Base-by-base conservation (phyloP, 2,329 filamentous ascomycete genomes). In the Xylariaceae sp. region DNA sequence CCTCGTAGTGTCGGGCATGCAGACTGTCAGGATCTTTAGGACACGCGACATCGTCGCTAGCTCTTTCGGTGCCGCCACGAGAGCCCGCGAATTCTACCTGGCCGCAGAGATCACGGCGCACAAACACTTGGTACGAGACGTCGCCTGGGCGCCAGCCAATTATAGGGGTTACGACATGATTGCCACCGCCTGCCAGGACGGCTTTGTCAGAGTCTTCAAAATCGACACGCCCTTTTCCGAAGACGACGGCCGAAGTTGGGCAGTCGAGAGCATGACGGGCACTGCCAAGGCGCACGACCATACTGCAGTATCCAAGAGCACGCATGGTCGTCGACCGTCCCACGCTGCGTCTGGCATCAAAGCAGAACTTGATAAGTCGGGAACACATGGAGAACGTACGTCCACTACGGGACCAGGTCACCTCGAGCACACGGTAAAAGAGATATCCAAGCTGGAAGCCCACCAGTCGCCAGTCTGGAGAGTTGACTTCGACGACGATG, bases 171-270 rank as follows among this genome's bases (percentile, higher is more conserved):
- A 90, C 68, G 94, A 99, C 69, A 81, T 93, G 51, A 81, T 97
- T 61, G 94, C 93, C 3, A 95, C 92, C 6, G 93, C 91, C 2
- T 94, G 90, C 67, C 95, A 95, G 69, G 94, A 99, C 67, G 93
- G 94, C 3, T 86, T 84, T 61, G 84, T 97, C 39, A 82, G 93
- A 39, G 87, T 99, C n/a, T 96, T 95, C 65, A 85, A 93, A 62
- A 70, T 96, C 16, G 83, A 86, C 34, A 88, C 87, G 0, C 78
- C 80, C 1, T 72, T 71, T 55, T 68, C 62, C 57, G 72, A 65
- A 55, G 74, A 69, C 55, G 79, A 73, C 61, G 79, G 69, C 43
- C 79, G 74, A 59, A 73, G 72, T 6, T 84, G 77, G 80, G 73
- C 77, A 5, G 67, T 70, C 6, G 64, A 70, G 6, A 75, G 79